Base-by-base conservation (phyloP, 352 stramenopile genomes). In the Globisporangium paddicum region DNA sequence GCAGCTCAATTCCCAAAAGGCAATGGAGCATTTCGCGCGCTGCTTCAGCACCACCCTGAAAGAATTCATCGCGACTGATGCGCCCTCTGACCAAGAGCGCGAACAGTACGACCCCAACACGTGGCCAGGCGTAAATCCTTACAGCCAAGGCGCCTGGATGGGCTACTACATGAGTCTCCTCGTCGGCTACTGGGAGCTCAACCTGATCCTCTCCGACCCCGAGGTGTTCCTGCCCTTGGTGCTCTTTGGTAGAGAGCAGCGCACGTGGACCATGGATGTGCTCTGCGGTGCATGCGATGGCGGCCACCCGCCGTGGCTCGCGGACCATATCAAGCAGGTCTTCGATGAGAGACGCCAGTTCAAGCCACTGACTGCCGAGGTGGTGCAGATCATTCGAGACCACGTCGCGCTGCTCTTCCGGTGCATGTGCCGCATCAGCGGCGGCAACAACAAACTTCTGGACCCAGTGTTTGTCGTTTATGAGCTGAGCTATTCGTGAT, bases 151-250 rank as follows among this genome's bases (percentile, higher is more conserved):
- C 10, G 32, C 3, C 32, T 37, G 32, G 2, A 37, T 37, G 26
- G 50, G 40, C 25, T 55, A 52, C 42, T 25, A 23, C 11, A 0
- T 14, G 13, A 64, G 58, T 23, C 32, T 60, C 40, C 14, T 55
- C 2, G 41, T 32, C 13, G 58, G 50, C 11, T 64, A 60, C 35
- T 9, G 60, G 30, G 58, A 55, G 32, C 58, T 64, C 5, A 64
- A 64, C 45, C 6, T 64, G n/a, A 64, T 64, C 32, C 58, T 64
- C 23, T 28, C 35, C 0, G 58, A 64, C 32, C 41, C 49, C 2
- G 21, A 64, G 16, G 26, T 16, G 8, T 26, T 60, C 25, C 2
- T 46, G 32, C 49, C 58, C 11, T 13, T 57, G 11, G 21, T 57
- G 16, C 13, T 47, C 19, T 3, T 0, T 2, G 32, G 25, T 1